Evolutionary conservation across 2,329 filamentous ascomycete species (phyloP).

Genomic region (Claviceps cyperi): DNA sequence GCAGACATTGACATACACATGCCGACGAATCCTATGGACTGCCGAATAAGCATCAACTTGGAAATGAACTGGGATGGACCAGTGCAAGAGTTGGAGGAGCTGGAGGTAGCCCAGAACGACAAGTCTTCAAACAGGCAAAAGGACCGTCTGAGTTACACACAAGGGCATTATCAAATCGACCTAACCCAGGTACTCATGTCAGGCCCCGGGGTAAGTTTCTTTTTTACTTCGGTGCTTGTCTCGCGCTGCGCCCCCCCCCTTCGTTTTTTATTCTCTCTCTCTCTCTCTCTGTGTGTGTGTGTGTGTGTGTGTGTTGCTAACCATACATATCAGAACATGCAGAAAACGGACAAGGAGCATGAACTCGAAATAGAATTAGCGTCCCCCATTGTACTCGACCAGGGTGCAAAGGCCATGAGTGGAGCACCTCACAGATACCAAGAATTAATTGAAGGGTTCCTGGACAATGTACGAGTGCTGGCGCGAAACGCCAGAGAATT

Average conservation of each 20-base stretch:
- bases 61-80: constrained; percentile 78
- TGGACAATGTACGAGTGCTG: constrained; percentile 57
- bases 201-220: constrained; percentile 22
- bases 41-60: constrained; percentile 84
- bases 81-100: constrained; percentile 37
- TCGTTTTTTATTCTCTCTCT: background rate
- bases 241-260: background rate
- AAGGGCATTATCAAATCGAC: constrained; percentile 79
- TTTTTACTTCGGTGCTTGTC: background rate
- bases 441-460: constrained; percentile 54
- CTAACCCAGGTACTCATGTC: constrained; percentile 69
- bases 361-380: constrained; percentile 70
- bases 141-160: constrained; percentile 81
- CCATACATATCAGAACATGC: constrained; percentile 18
- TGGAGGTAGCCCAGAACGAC: constrained; percentile 21
- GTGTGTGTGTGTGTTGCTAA: background rate
- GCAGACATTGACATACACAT: constrained; percentile 79
- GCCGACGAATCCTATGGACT: constrained; percentile 67
- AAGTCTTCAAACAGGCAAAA: constrained; percentile 56
- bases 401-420: constrained; percentile 42
- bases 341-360: constrained; percentile 48
- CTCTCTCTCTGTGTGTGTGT: background rate
- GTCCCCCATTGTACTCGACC: constrained; percentile 47
- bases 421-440: constrained; percentile 45
- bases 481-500: constrained; percentile 29